phyloP scores from a whole-genome alignment of 208 protist genomes.

The Crithidia brevicula region DNA sequence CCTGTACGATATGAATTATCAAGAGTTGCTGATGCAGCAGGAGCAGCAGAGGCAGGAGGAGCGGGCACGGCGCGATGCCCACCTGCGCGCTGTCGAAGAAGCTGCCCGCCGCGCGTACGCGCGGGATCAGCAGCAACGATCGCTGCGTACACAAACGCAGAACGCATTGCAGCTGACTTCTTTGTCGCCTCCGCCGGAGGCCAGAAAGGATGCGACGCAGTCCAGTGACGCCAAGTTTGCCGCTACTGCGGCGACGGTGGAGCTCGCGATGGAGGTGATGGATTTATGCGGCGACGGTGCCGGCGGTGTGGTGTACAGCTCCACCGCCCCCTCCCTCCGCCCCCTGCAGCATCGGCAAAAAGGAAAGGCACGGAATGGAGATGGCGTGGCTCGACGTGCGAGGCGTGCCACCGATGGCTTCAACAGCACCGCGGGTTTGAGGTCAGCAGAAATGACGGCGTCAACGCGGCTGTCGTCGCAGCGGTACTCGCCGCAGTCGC shows the following conservation, averaged over 20 bases:
- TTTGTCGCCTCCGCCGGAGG: too few relatives aligned
- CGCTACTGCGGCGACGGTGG: too few relatives aligned
- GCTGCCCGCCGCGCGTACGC: conserved; percentile 17
- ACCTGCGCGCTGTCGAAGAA: conserved; percentile 21
- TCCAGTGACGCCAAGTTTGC: too few relatives aligned
- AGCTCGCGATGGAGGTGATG: too few relatives aligned
- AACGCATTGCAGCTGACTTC: too few relatives aligned
- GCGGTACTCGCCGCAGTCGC: background rate
- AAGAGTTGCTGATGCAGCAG: conserved; percentile 33
- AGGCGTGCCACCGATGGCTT: background rate
- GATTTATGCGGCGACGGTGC: background rate
- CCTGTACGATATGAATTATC: conserved; percentile 86
- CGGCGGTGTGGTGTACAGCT: background rate
- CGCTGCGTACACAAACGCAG: conserved; percentile 19
- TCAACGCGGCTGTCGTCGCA: background rate
- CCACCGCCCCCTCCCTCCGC: background rate
- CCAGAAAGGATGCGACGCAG: too few relatives aligned
- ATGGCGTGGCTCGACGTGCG: background rate
- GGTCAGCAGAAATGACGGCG: background rate
- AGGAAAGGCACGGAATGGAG: background rate
- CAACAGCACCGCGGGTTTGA: too few relatives aligned
- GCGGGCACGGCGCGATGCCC: conserved; percentile 18
- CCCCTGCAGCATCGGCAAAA: background rate
- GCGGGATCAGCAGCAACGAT: conserved; percentile 28
- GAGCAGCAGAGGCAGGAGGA: conserved; percentile 29